Base-by-base conservation (phyloP, 176 grass and related monocot genomes). In the Secale cereale region DNA sequence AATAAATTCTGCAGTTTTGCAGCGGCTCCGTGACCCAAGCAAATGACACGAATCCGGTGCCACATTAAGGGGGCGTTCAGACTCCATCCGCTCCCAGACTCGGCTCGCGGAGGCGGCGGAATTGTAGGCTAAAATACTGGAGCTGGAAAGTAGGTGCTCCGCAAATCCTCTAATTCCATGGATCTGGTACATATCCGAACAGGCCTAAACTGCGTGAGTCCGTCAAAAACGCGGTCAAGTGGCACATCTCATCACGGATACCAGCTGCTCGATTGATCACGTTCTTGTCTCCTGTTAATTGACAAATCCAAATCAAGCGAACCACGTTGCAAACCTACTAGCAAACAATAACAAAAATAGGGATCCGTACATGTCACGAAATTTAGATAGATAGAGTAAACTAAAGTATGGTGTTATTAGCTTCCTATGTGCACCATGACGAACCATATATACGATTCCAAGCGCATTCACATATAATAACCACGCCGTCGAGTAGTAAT, bases 241-340 rank as follows among this genome's bases (percentile, higher is more conserved):
- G 6, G 52, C 20, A 56, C 19, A 22, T 56, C 52, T 56, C 22
- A 22, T 56, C 7, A 56, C 52, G 2, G 52, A 60, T 11, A 23
- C n/a, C 29, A 35, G 28, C 19, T 28, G 41, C 61, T 67, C 3
- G 63, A 23, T 3, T 16, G 14, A 35, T 40, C 63, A 71, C 14
- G 31, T 46, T 85, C 76, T 28, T 85, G 87, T 81, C 87, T 50
- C 87, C 87, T 4, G 3, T 67, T 17, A 85, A 48, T 52, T 68
- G 61, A 89, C 77, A 89, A 85, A 23, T 77, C 45, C 35, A 41
- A 37, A 4, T 14, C 26, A 2, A 39, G 16, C n/a, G n/a, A 30
- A 63, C 78, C 62, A 89, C 70, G 78, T 77, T 62, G 82, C 45
- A 29, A 28, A 70, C 20, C 29, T 10, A 46, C 25, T 3, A 6